These are phyloP conservation scores for Babjeviella inositovora DNA, from an alignment of 805 yeast species.

Conservation along the genomic window DNA sequence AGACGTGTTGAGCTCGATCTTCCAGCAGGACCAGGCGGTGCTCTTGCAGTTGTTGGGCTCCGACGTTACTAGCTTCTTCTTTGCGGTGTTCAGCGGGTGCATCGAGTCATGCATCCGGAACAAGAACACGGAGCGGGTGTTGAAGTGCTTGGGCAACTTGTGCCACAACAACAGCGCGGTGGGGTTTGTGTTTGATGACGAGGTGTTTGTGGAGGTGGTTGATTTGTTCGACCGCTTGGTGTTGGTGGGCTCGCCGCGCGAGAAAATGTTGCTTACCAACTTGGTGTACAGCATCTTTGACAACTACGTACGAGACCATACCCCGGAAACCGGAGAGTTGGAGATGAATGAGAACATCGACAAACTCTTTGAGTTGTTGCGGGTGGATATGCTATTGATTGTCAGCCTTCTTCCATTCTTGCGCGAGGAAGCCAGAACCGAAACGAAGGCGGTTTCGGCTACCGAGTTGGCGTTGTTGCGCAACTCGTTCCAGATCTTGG, in stretches of 20 bases:
- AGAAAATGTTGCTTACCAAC: constrained; percentile 28
- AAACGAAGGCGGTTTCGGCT: constrained; percentile 3
- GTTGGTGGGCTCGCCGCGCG: constrained; percentile 28
- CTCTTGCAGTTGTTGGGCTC: constrained; percentile 32
- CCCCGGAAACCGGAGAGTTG: constrained; percentile 12
- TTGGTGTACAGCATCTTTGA: constrained; percentile 40
- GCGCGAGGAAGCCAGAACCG: constrained; percentile 22
- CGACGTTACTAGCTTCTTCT: constrained; percentile 52
- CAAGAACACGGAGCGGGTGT: constrained; percentile 13
- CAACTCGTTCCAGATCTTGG: constrained; percentile 31
- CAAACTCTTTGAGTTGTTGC: constrained; percentile 65
- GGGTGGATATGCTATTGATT: constrained; percentile 52
- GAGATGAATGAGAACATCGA: constrained; percentile 45
- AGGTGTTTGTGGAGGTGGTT: constrained; percentile 57
- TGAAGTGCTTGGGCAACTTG: constrained; percentile 36
- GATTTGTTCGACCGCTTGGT: constrained; percentile 64
- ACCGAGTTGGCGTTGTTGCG: constrained; percentile 24
- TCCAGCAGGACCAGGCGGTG: constrained; percentile 29
- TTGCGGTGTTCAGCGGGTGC: constrained; percentile 73
- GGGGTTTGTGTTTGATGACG: constrained; percentile 44
- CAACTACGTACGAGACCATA: constrained; percentile 11
- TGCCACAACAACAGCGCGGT: constrained; percentile 41
- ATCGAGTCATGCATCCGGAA: constrained; percentile 49
- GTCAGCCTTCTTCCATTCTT: constrained; percentile 44
- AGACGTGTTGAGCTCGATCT: constrained; percentile 54